Evolutionary conservation across 208 protist species (phyloP), one percentile per base, ranked within the genome.

Genomic region (Trichomonas gallinae): DNA sequence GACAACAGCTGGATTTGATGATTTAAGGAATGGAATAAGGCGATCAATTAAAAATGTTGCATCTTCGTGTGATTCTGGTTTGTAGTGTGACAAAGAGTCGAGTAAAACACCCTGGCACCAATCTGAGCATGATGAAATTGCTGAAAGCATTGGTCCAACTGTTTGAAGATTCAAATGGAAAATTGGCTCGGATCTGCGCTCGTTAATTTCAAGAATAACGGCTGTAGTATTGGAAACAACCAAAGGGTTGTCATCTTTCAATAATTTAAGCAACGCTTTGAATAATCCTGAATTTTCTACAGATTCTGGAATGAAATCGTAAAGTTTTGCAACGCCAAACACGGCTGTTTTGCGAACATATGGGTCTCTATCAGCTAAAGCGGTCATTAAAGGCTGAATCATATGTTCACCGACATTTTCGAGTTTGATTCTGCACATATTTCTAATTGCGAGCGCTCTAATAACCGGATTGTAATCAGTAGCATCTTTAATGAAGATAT

Each of bases 51-150:
- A 98, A 85, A 97, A 97, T 97, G 99, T 98, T 83, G 99, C 97
- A 97, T 98, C 97, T 96, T 97, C 46, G 17, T 72, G 23, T 42
- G 96, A 96, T 31, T 48, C 81, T 17, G 97, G 96, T 46, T 48
- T 89, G 96, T 88, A 97, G 83, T 97, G 97, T 1, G 98, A 97
- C 23, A 99, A 97, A 38, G 99, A 97, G 97, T 99, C 99, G 11
- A 99, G 97, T 81, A 99, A 98, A 97, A 98, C 99, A 96, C 99
- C 97, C 97, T 99, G 99, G 13, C 99, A 99, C 99, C 99, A 98
- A 97, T 99, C 99, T 8, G 98, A 99, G 98, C 98, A 99, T 96
- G 99, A 98, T 48, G 99, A 98, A 26, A 99, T 97, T 44, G 99
- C 98, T 42, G 98, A 98, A 26, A 99, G 98, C 4, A 99, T 97